A percentile compares a stretch with the other conserved stretches of the same genome.
These are phyloP conservation scores for Tricholoma furcatifolium DNA, from an alignment of 768 basidiomycete genomes.

Conservation along the genomic window DNA sequence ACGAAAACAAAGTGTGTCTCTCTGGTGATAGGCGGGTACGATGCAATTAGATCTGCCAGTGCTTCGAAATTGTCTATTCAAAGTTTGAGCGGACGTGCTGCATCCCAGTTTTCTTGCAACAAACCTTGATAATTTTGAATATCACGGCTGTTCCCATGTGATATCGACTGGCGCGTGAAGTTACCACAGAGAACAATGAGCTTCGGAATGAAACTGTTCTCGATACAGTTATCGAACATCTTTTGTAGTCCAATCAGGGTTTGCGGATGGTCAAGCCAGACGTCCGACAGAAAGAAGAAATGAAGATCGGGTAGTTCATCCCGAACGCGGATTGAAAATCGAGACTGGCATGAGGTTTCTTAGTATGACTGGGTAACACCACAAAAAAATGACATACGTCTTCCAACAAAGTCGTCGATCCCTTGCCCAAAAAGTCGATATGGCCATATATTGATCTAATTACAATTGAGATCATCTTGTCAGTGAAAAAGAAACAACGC, in stretches of 20 bases:
- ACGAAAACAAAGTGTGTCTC: conserved; percentile 90
- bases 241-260: conserved; percentile 78
- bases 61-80: conserved; percentile 79
- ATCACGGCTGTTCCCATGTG: conserved; percentile 74
- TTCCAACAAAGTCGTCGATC: conserved; percentile 85
- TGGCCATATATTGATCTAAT: conserved; percentile 90
- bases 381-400: conserved; percentile 56
- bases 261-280: conserved; percentile 90
- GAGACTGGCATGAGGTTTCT: conserved; percentile 38
- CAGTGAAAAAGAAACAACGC: conserved; percentile 17
- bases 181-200: conserved; percentile 94
- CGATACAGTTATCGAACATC: conserved; percentile 88
- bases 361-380: conserved; percentile 1
- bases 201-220: conserved; percentile 83
- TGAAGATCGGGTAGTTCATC: conserved; percentile 74
- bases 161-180: conserved; percentile 82
- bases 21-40: conserved; percentile 75
- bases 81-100: background rate
- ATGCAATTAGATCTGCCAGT: conserved; percentile 79
- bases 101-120: background rate
- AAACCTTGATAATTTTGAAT: conserved; percentile 87
- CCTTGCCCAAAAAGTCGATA: conserved; percentile 95
- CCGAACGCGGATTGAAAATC: conserved; percentile 59
- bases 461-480: conserved; percentile 8
- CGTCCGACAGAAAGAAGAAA: conserved; percentile 94